These are phyloP conservation scores for Hanseniaspora meyeri DNA, from an alignment of 805 yeast genomes.

Conservation along the genomic window DNA sequence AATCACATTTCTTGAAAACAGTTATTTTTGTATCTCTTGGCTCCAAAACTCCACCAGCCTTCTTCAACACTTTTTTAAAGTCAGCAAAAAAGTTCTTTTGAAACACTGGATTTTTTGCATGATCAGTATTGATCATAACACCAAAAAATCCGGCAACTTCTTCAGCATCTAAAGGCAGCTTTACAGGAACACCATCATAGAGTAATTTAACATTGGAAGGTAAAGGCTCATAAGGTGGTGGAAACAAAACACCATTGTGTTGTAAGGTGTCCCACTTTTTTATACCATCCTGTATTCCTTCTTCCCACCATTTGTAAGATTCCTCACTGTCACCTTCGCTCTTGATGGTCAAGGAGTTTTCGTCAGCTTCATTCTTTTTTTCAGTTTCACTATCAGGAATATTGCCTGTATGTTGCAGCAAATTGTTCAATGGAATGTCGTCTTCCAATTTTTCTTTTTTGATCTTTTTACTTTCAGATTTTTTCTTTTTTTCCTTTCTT, in stretches of 20 bases:
- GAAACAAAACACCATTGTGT: slow-evolving; percentile 86
- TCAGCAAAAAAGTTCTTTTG: slow-evolving; percentile 79
- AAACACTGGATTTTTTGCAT: slow-evolving; percentile 74
- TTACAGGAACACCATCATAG: slow-evolving; percentile 67
- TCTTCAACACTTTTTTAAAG: slow-evolving; percentile 54
- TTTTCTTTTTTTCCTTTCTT: background rate
- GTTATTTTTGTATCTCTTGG: slow-evolving; percentile 32
- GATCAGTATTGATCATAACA: slow-evolving; percentile 78
- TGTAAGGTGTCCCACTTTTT: slow-evolving; percentile 77
- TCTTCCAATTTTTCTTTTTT: slow-evolving; percentile 21
- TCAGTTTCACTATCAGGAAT: slow-evolving; percentile 16
- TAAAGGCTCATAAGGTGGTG: slow-evolving; percentile 80
- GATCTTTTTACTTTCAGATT: slow-evolving; percentile 12
- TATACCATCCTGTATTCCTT: slow-evolving; percentile 52
- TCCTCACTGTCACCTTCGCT: slow-evolving; percentile 16
- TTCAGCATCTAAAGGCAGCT: slow-evolving; percentile 70
- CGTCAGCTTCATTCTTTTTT: slow-evolving; percentile 33
- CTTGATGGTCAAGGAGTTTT: slow-evolving; percentile 32
- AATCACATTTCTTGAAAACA: slow-evolving; percentile 63
- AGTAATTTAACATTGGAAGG: slow-evolving; percentile 64
- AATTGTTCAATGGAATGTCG: slow-evolving; percentile 8
- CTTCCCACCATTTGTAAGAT: slow-evolving; percentile 48
- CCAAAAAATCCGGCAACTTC: slow-evolving; percentile 95
- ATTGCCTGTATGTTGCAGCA: slow-evolving; percentile 17
- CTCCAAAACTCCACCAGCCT: slow-evolving; percentile 49